phyloP scores from a whole-genome alignment of 495 filamentous ascomycete species.

The Antarctomyces pellizariae region DNA sequence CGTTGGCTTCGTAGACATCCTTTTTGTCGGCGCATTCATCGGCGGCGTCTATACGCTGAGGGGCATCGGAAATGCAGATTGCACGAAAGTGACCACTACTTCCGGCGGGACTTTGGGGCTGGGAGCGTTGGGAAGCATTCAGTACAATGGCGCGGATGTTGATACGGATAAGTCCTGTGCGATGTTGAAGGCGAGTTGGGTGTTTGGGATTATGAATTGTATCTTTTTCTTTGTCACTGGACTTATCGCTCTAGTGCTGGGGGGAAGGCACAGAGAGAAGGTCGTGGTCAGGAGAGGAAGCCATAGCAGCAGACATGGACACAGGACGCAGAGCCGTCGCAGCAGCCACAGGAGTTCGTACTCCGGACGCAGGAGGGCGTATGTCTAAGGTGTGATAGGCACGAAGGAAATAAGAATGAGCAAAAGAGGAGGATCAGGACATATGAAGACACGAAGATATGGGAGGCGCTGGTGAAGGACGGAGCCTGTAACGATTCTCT shows the following conservation, averaged over 20 bases:
- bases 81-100: conserved; percentile 27
- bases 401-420: background rate
- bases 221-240: conserved; percentile 62
- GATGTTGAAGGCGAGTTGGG: conserved; percentile 75
- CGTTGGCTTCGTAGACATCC: conserved; percentile 55
- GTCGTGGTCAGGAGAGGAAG: conserved; percentile 18
- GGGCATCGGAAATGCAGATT: conserved; percentile 41
- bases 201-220: conserved; percentile 69
- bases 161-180: conserved; percentile 50
- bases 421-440: background rate
- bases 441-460: no score
- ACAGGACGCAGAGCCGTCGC: conserved; percentile 20
- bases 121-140: conserved; percentile 30
- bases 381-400: conserved; percentile 9
- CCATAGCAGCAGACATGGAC: conserved; percentile 18
- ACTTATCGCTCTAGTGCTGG: conserved; percentile 34
- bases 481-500: no score
- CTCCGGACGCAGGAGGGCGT: conserved; percentile 12
- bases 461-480: no score
- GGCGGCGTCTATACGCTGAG: conserved; percentile 55
- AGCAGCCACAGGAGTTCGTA: conserved; percentile 15
- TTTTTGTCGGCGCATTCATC: conserved; percentile 66
- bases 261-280: conserved; percentile 17
- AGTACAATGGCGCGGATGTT: conserved; percentile 20
- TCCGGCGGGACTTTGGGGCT: conserved; percentile 28